Evolutionary conservation across 2,329 filamentous ascomycete species (phyloP).

Genomic region (Fusarium tjaetaba): DNA sequence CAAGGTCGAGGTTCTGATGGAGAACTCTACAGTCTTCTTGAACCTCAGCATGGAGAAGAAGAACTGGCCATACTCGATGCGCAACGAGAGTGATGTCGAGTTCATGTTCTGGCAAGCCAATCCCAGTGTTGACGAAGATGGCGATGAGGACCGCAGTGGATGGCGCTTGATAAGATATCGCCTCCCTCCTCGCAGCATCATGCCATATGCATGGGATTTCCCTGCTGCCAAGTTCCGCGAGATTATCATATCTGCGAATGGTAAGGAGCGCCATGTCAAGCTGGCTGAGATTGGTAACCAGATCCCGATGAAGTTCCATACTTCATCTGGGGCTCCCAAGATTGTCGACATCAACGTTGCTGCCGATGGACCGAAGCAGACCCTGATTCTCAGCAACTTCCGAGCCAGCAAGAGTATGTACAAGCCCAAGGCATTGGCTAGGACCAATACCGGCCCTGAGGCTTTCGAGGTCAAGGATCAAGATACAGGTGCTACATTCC

Average conservation of each 20-base stretch:
- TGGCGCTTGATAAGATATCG: constrained; percentile 95
- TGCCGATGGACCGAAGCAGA: constrained; percentile 94
- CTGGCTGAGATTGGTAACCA: constrained; percentile 96
- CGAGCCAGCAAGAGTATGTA: constrained; percentile 93
- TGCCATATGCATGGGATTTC: constrained; percentile 99
- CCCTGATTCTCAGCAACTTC: constrained; percentile 92
- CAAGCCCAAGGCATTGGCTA: constrained; percentile 63
- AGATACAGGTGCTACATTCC: constrained; percentile 88
- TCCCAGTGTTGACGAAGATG: constrained; percentile 91
- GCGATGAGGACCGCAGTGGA: constrained; percentile 81
- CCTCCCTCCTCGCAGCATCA: constrained; percentile 92
- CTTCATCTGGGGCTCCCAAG: constrained; percentile 75
- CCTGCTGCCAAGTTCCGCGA: constrained; percentile 97
- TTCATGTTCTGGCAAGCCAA: constrained; percentile 97
- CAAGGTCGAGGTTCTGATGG: constrained; percentile 88
- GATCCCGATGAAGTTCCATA: constrained; percentile 89
- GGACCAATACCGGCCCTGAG: constrained; percentile 61
- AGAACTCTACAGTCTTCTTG: constrained; percentile 92
- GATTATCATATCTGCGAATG: constrained; percentile 71
- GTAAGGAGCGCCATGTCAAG: constrained; percentile 84
- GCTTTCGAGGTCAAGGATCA: constrained; percentile 92
- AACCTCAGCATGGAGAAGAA: constrained; percentile 91
- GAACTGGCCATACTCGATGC: constrained; percentile 98
- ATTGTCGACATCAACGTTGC: constrained; percentile 97
- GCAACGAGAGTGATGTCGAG: constrained; percentile 96